Percentiles rank a stretch among this genome's conserved stretches.
These are phyloP conservation scores for Russula compacta DNA, from an alignment of 768 basidiomycete species.

Conservation along the genomic window DNA sequence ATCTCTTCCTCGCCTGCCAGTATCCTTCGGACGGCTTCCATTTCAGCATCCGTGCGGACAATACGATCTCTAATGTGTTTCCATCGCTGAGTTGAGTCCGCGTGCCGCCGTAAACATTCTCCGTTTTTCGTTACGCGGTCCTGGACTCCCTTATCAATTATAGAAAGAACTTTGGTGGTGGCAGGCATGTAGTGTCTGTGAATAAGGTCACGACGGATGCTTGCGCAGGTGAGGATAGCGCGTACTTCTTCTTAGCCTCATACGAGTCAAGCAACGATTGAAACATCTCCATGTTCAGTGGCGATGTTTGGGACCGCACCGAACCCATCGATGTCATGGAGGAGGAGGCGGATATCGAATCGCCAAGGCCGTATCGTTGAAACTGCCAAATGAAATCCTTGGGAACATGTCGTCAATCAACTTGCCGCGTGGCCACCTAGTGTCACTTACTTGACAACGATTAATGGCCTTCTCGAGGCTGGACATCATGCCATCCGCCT, in stretches of 20 bases:
- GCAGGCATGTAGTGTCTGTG: conserved; percentile 90
- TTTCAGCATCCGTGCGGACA: conserved; percentile 67
- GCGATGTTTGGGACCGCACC: conserved; percentile 41
- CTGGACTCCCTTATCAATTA: conserved; percentile 88
- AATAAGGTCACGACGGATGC: conserved; percentile 1
- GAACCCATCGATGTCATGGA: conserved; percentile 30
- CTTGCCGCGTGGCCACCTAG: not conserved
- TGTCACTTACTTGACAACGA: conserved; percentile 66
- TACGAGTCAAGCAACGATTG: conserved; percentile 62
- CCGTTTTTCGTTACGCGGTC: conserved; percentile 96
- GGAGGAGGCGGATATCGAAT: conserved; percentile 33
- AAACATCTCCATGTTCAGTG: conserved; percentile 54
- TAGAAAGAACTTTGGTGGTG: conserved; percentile 82
- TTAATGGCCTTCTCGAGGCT: conserved; percentile 89
- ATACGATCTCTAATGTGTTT: conserved; percentile 72
- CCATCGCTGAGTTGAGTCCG: conserved; percentile 86
- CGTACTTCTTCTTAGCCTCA: conserved; percentile 81
- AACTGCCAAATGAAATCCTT: conserved; percentile 86
- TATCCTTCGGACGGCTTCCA: conserved; percentile 57
- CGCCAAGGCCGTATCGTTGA: conserved; percentile 45
- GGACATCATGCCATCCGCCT: conserved; percentile 97
- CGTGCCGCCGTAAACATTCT: conserved; percentile 82
- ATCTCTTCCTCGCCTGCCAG: conserved; percentile 42
- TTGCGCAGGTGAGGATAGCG: conserved; percentile 15
- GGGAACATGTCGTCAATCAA: conserved; percentile 1